A percentile compares a stretch with the other conserved stretches of the same genome.
Evolutionary conservation across 2,329 filamentous ascomycete genomes (phyloP).

Genomic region (Beauveria australis): DNA sequence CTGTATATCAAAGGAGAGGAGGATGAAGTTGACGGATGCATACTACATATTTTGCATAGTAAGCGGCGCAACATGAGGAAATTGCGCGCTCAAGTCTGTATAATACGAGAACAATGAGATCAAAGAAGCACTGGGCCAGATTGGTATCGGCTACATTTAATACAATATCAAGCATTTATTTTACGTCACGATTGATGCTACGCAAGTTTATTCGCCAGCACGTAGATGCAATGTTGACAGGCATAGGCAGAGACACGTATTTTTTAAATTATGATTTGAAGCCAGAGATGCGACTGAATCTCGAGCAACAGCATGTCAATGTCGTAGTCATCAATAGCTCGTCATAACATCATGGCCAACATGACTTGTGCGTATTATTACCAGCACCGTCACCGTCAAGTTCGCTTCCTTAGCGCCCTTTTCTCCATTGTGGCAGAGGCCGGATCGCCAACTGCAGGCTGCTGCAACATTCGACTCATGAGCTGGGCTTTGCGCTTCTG

Average conservation of each 20-base stretch:
- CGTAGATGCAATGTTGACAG: background rate
- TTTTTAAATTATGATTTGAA: background rate
- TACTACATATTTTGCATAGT: conserved; percentile 1
- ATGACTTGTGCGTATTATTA: background rate
- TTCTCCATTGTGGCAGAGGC: background rate
- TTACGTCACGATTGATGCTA: background rate
- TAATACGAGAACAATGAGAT: conserved; percentile 5
- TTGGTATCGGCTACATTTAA: conserved; percentile 1
- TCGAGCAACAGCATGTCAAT: background rate
- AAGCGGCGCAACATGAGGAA: background rate
- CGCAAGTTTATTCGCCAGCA: background rate
- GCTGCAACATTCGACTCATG: conserved; percentile 35
- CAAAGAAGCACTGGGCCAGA: conserved; percentile 5
- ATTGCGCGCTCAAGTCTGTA: background rate
- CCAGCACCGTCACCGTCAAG: background rate
- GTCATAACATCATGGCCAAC: background rate
- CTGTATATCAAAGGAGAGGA: background rate
- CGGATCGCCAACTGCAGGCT: background rate
- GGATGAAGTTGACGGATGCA: background rate
- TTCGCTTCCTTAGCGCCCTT: conserved; percentile 3
- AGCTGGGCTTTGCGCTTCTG: conserved; percentile 34
- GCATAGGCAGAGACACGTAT: background rate
- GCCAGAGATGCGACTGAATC: background rate
- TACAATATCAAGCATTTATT: background rate
- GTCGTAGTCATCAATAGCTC: background rate